Evolutionary conservation across 1,139 yeast genomes (phyloP), one percentile per base, ranked within the genome.

Genomic region (Yamadazyma dushanensis): DNA sequence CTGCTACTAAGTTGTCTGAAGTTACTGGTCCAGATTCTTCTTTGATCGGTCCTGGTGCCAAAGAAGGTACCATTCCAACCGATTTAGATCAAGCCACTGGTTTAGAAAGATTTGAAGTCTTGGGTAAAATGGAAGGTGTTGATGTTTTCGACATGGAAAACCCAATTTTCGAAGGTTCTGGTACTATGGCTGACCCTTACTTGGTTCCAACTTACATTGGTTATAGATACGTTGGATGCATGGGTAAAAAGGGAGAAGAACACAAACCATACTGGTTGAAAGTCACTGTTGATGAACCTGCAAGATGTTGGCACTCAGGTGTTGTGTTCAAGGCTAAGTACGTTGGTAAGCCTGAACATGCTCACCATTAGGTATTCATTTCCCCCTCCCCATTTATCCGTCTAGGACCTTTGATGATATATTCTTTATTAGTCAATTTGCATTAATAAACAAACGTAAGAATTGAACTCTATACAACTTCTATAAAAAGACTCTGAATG

Each of bases 281-380:
- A 70, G 96, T 95, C 54, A 84, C 90, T 52, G 79, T 76, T 50
- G 87, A 79, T 39, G 73, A 85, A 68, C 83, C 83, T 49, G 87
- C 87, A 51, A 89, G 99, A 80, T 94, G 97, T 75, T 88, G 97
- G 96, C 97, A 90, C 66, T 92, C 97, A 68, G 99, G 99, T 66
- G 83, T 90, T 52, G 95, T 89, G 52, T 90, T 84, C 77, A 81
- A 85, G 58, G 71, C 92, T 55, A 87, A 89, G 71, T 84, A 83
- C 71, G 78, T 90, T 58, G 97, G 96, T 64, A 87, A 83, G 53
- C 84, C 85, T 54, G 76, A 66, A 54, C 82, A 76, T 61, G 76
- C 73, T 52, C 73, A 68, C 58, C 81, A 78, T 54, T 63, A 53
- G 23, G 14, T 27, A 8, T 27, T 13, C 9, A 18, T 11, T 27